Percentiles rank a stretch among this genome's conserved stretches.
Evolutionary conservation across 73 alveolate species (phyloP).

Genomic region (Effrenium voratum): DNA sequence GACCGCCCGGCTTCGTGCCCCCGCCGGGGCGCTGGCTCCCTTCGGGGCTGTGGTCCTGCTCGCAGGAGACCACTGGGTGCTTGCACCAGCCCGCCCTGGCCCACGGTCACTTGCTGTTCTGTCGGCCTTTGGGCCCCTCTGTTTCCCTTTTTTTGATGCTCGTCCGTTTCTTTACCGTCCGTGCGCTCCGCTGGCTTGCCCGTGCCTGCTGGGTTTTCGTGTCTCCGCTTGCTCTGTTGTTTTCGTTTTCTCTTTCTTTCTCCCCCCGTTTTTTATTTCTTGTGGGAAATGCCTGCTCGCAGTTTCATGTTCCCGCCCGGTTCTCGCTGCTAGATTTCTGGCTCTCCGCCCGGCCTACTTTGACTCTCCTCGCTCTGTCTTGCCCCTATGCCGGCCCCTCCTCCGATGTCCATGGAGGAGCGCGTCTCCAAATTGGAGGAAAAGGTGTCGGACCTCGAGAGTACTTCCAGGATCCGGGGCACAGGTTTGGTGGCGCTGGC

Average conservation of each 20-base stretch:
- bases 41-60: constrained; percentile 9
- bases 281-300: neutral
- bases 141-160: too few species aligned
- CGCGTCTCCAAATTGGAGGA: neutral
- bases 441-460: neutral
- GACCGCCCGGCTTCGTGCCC: too few species aligned
- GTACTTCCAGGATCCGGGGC: neutral
- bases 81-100: too few species aligned
- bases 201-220: neutral
- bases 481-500: neutral
- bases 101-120: too few species aligned
- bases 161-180: too few species aligned
- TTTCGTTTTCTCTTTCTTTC: neutral
- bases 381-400: neutral
- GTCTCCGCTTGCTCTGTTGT: neutral
- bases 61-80: constrained; percentile 30
- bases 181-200: neutral
- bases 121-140: too few species aligned
- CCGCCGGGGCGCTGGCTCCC: neutral
- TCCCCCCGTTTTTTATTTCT: neutral
- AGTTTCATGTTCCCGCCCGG: neutral
- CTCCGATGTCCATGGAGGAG: neutral
- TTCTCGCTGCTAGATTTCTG: neutral
- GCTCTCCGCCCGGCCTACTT: neutral
- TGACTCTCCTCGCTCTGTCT: neutral